A percentile compares a stretch with the other conserved stretches of the same genome.
Conservation (phyloP, 2,329 filamentous ascomycete species). For the Neonectria sp. region DNA sequence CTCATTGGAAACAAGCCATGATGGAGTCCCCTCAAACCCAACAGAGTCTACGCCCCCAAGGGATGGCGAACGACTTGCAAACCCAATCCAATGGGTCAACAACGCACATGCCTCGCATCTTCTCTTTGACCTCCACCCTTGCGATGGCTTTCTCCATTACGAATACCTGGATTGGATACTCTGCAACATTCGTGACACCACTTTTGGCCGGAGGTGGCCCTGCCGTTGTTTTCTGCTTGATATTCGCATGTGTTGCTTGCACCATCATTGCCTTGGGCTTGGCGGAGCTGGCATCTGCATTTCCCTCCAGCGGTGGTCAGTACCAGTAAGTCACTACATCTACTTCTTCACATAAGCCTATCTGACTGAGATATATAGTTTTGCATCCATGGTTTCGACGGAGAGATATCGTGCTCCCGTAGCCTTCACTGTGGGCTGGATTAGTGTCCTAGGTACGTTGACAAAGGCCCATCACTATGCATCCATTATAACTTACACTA, state of each 20-base stretch:
- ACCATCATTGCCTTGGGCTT: constrained; percentile 8
- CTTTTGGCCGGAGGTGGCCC: constrained; percentile 8
- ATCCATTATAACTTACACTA: too few relatives aligned
- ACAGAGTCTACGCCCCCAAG: too few relatives aligned
- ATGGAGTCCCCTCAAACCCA: too few relatives aligned
- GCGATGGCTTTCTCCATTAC: constrained; percentile 4
- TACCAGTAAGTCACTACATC: neutral
- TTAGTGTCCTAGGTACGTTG: too few relatives aligned
- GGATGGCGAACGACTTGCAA: neutral
- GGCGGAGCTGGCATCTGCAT: constrained; percentile 15
- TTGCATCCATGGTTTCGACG: neutral
- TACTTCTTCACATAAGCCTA: too few relatives aligned
- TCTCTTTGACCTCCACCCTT: neutral
- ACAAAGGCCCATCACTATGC: too few relatives aligned
- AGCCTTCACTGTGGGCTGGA: too few relatives aligned
- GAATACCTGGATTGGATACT: constrained; percentile 17
- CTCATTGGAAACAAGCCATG: too few relatives aligned
- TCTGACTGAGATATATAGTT: neutral
- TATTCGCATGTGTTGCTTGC: constrained; percentile 1
- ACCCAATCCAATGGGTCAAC: neutral
- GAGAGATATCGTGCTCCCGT: too few relatives aligned
- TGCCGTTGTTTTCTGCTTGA: constrained; percentile 4
- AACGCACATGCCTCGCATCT: neutral
- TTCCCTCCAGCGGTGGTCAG: constrained; percentile 12
- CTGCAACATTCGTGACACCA: neutral